Conservation (phyloP, 148 eudicot species). For the Rhododendron ferrugineum region DNA sequence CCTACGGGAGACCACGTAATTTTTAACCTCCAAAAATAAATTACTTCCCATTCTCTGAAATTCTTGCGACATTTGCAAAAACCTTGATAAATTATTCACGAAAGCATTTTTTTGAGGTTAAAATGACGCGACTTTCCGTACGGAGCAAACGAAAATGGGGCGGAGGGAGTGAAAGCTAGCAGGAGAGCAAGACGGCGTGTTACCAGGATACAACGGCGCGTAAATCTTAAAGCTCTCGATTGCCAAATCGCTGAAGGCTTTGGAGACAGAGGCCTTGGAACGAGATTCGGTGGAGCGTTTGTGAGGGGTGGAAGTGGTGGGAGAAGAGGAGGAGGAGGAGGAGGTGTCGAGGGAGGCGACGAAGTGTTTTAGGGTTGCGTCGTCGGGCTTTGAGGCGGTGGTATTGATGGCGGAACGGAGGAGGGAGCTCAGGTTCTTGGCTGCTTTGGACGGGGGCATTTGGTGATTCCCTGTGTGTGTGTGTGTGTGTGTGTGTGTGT, state of each 20-base stretch:
- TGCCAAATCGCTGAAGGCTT: neutral
- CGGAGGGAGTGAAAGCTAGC: no score
- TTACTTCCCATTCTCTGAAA: no score
- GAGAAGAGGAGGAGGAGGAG: no score
- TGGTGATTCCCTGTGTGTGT: neutral
- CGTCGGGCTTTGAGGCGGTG: neutral
- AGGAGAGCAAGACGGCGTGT: neutral
- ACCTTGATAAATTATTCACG: no score
- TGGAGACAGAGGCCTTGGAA: conserved; percentile 5
- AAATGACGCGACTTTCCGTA: no score
- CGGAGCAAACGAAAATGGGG: no score
- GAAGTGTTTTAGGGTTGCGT: conserved; percentile 4
- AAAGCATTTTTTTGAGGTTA: no score
- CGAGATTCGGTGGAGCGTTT: neutral
- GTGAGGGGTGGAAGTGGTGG: neutral
- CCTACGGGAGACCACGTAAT: neutral
- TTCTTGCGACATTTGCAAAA: no score
- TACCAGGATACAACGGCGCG: neutral
- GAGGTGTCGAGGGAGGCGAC: conserved; percentile 7
- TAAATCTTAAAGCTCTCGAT: neutral
- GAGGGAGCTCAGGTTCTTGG: conserved; percentile 24
- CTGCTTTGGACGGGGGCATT: conserved; percentile 28
- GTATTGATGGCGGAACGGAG: conserved; percentile 24
- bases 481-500: no score
- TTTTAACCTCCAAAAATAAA: neutral